A percentile compares a stretch with the other conserved stretches of the same genome.
Evolutionary conservation across 345 rosid genomes (phyloP).

Genomic region (Syzygium aromaticum): DNA sequence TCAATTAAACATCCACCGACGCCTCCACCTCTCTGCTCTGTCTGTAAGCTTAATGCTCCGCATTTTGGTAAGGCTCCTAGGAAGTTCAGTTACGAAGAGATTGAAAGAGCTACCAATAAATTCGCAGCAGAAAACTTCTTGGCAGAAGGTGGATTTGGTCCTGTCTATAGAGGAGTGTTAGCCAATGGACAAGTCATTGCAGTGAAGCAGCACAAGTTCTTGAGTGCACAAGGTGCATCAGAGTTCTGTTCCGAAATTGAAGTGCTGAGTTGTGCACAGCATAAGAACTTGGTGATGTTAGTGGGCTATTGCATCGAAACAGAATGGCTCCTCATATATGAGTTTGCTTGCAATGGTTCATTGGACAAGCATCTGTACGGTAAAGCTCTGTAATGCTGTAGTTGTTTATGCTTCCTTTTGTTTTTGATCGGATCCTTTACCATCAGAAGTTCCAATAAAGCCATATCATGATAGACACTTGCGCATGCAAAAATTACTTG

Average conservation of each 20-base stretch:
- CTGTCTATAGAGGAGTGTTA: constrained; percentile 41
- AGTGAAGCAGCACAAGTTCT: constrained; percentile 41
- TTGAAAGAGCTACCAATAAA: constrained; percentile 38
- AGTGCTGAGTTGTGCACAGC: constrained; percentile 63
- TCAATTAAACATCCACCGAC: constrained; percentile 27
- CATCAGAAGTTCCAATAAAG: not conserved
- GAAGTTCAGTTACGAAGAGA: constrained; percentile 34
- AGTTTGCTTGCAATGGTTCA: constrained; percentile 58
- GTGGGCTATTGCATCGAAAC: constrained; percentile 55
- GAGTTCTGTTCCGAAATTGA: constrained; percentile 64
- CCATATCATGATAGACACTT: not conserved
- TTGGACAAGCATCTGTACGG: constrained; percentile 56
- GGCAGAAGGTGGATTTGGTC: constrained; percentile 53
- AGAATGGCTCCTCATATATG: constrained; percentile 53
- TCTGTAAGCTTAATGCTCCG: constrained; percentile 45
- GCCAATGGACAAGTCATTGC: constrained; percentile 51
- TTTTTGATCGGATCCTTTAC: not conserved
- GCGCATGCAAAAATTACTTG: not conserved
- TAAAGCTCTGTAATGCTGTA: constrained; percentile 5
- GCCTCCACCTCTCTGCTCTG: constrained; percentile 56
- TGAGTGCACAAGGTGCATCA: constrained; percentile 43
- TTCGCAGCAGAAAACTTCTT: constrained; percentile 37
- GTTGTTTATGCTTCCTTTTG: not conserved
- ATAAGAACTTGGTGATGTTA: constrained; percentile 52
- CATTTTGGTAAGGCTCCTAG: constrained; percentile 39